Evolutionary conservation across 495 filamentous ascomycete genomes (phyloP), one percentile per base, ranked within the genome.

Genomic region (Zalerion maritima): DNA sequence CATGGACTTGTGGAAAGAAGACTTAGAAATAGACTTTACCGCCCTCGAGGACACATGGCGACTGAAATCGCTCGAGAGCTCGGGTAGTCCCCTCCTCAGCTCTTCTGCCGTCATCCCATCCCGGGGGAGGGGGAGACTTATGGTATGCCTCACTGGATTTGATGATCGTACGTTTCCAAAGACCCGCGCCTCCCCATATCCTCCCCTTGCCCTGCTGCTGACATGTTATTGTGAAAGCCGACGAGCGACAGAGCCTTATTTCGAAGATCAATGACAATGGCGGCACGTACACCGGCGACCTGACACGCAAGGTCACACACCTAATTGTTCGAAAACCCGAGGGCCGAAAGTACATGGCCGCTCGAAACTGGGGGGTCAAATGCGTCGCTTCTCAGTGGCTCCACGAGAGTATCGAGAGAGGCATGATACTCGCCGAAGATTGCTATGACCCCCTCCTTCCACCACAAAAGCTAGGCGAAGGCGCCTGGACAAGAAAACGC

Each of bases 61-160:
- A 43, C 37, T 66, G 14, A 44, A 42, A 28, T 32, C 52, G 3
- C 59, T 66, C 11, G 61, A 66, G 37, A 43, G n/a, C n/a, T n/a
- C 46, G 3, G 39, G 49, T 19, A 53, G 54, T 20, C 50, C 49
- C 24, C 43, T 47, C 0, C 46, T 47, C 5, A 37, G 34, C 14
- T 42, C 40, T 5, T 16, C 35, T 0, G 22, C 38, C 21, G 34
- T 41, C 15, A 35, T 36, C 16, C 15, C 25, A 18, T 35, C 40
- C 14, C 36, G 34, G 4, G 42, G 43, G 18, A 49, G 53, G 21
- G 35, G 41, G 17, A 69, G 64, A 5, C 60, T 94, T 16, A 67
- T 71, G 11, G 77, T 93, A 28, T 93, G 82, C 43, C 64, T 94
- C 37, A 96, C 89, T 3, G 91, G 89, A 2, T 91, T 94, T 42